A percentile compares a stretch with the other conserved stretches of the same genome.
phyloP scores from a whole-genome alignment of 2,329 filamentous ascomycete species.

The Chalaropsis thielavioides region DNA sequence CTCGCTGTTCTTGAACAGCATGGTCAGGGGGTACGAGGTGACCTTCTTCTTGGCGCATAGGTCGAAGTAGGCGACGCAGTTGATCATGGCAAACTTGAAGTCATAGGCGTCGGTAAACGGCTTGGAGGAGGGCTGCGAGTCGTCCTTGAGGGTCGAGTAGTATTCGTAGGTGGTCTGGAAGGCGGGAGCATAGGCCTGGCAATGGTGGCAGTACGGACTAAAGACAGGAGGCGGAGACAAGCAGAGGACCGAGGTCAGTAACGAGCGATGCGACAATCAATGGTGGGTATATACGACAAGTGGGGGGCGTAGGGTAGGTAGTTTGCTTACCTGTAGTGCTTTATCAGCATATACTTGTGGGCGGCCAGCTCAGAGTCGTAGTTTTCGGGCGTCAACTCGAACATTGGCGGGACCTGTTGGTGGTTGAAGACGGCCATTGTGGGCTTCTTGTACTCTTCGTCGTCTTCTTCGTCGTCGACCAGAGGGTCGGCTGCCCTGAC shows the following conservation, averaged over 20 bases:
- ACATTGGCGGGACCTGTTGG: conserved; percentile 49
- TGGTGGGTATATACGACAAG: not conserved
- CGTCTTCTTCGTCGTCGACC: conserved; percentile 28
- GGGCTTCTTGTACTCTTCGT: conserved; percentile 17
- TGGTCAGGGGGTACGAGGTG: conserved; percentile 57
- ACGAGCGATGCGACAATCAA: not conserved
- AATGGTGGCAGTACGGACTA: conserved; percentile 55
- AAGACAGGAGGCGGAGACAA: conserved; percentile 20
- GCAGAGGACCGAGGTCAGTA: conserved; percentile 18
- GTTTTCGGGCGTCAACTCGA: conserved; percentile 43
- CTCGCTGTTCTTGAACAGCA: conserved; percentile 67
- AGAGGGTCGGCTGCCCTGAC: conserved; percentile 21
- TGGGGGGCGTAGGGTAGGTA: too few relatives aligned
- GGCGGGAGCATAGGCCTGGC: conserved; percentile 62
- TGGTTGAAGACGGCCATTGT: conserved; percentile 48
- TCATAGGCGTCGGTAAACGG: conserved; percentile 70
- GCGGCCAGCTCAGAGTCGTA: conserved; percentile 42
- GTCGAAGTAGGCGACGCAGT: conserved; percentile 74
- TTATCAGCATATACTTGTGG: conserved; percentile 40
- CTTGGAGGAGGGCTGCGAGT: conserved; percentile 40
- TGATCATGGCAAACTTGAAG: conserved; percentile 72
- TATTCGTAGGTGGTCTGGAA: conserved; percentile 92
- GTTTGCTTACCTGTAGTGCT: conserved; percentile 51
- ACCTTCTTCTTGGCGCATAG: conserved; percentile 57
- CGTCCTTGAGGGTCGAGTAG: conserved; percentile 73